Evolutionary conservation across 768 basidiomycete species (phyloP), one percentile per base, ranked within the genome.

Genomic region (Leccinum olivaceopallidum): DNA sequence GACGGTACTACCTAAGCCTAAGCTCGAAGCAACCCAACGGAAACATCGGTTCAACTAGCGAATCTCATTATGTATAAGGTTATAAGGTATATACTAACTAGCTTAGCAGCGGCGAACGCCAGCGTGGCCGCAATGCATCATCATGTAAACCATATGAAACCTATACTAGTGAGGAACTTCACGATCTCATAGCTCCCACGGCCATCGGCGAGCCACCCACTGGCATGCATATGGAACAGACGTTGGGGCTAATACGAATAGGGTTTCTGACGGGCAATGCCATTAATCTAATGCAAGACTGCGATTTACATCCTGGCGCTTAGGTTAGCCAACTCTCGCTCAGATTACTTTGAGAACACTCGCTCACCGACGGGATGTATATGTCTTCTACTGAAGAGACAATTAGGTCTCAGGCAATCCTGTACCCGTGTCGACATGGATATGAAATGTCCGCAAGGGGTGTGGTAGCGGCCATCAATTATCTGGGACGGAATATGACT

Each of bases 401-500:
- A 92, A 65, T 86, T 83, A 4, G 77, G 69, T 61, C 78, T 77
- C 51, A 84, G 71, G 65, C 90, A 92, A 69, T 92, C 90, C 67
- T 88, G 83, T 53, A 81, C 73, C 58, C 79, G 82, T 20, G 89
- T 89, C 49, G 86, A 83, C 84, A 92, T 87, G 56, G 84, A 81
- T 60, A 84, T 76, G 72, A 92, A 91, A 72, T 91, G 89, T 9
- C 83, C 81, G 73, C 90, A 92, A 56, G 74, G 71, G 16, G 85
- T 83, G 75, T 90, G 83, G 73, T 79, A 89, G 64, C 88, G 85
- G 58, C 90, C 90, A 70, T 92, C 90, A 61, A 90, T 85, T 63
- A 92, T 80, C 89, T 92, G 65, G 37, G 60, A 50, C 32, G 34
- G 52, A 28, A 56, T 37, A 32, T 49, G 39, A 49, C 28, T 36